phyloP scores from a whole-genome alignment of 495 filamentous ascomycete genomes.

The Annulohypoxylon stygium region DNA sequence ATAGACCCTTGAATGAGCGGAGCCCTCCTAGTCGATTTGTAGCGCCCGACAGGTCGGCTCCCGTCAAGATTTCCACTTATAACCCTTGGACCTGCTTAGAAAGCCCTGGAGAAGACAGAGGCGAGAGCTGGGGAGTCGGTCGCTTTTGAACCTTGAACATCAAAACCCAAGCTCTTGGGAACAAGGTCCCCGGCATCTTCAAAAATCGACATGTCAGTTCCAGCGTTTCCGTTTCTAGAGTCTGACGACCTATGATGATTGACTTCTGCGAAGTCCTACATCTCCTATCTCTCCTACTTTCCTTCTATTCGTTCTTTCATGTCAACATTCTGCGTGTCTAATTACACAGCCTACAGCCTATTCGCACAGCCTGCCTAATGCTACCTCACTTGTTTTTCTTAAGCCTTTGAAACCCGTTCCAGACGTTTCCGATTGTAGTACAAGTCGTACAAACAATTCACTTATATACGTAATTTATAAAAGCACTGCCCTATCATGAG shows the following conservation, averaged over 20 bases:
- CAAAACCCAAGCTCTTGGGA: slow-evolving; percentile 22
- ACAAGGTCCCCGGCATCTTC: background rate
- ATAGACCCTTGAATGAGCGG: slow-evolving; percentile 24
- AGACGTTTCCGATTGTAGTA: background rate
- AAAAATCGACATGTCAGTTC: slow-evolving; percentile 10
- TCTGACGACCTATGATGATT: background rate
- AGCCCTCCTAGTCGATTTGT: slow-evolving; percentile 15
- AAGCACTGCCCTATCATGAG: slow-evolving; percentile 47
- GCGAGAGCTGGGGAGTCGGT: slow-evolving; percentile 14
- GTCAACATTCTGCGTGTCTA: background rate
- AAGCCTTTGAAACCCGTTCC: background rate
- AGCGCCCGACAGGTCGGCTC: slow-evolving; percentile 40
- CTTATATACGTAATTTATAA: slow-evolving; percentile 6
- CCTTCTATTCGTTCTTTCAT: slow-evolving; percentile 7
- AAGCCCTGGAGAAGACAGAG: background rate
- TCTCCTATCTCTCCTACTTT: slow-evolving; percentile 5
- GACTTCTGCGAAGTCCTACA: slow-evolving; percentile 10
- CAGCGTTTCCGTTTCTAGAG: background rate
- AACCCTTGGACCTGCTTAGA: background rate
- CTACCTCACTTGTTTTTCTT: background rate
- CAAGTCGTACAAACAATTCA: slow-evolving; percentile 9
- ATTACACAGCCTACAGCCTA: background rate
- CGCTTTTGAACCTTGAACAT: slow-evolving; percentile 6
- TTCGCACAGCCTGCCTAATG: background rate
- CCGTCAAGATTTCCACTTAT: slow-evolving; percentile 24